Evolutionary conservation across 805 yeast genomes (phyloP).

Genomic region (Kuraishia molischiana): DNA sequence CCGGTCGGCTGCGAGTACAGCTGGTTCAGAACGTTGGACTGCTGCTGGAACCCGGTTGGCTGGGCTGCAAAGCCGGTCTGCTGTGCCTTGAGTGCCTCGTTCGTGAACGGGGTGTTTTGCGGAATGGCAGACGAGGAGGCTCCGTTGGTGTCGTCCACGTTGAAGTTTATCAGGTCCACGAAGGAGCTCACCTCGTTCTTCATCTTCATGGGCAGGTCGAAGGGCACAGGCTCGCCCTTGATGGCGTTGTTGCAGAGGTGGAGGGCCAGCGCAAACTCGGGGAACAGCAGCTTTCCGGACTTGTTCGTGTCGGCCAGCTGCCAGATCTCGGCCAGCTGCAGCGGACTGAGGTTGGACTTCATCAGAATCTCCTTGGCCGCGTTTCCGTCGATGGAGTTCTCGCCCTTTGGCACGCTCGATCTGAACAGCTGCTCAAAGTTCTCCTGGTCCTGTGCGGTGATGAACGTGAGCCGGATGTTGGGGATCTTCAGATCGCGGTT

Average conservation of each 20-base stretch:
- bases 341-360: conserved; percentile 69
- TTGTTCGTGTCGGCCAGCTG: conserved; percentile 80
- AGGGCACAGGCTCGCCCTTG: conserved; percentile 73
- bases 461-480: conserved; percentile 69
- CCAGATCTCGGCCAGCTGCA: conserved; percentile 81
- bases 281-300: conserved; percentile 79
- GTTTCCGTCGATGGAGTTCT: conserved; percentile 57
- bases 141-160: conserved; percentile 40
- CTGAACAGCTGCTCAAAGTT: conserved; percentile 81
- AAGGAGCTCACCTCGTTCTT: conserved; percentile 80
- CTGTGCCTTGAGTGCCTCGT: conserved; percentile 9
- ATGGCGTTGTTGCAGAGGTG: conserved; percentile 74
- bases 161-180: conserved; percentile 80
- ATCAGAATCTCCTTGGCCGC: conserved; percentile 72
- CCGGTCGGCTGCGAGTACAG: conserved; percentile 23
- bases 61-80: conserved; percentile 10
- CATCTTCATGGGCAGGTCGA: conserved; percentile 58
- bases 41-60: conserved; percentile 10
- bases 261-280: conserved; percentile 89
- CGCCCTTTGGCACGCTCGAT: conserved; percentile 66
- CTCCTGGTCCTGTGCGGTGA: conserved; percentile 76
- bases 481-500: conserved; percentile 60
- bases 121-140: conserved; percentile 1
- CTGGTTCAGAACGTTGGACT: conserved; percentile 15
- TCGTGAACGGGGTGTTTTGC: conserved; percentile 6